Evolutionary conservation across 1,139 yeast genomes (phyloP).

Genomic region (Debaryomyces fabryi): DNA sequence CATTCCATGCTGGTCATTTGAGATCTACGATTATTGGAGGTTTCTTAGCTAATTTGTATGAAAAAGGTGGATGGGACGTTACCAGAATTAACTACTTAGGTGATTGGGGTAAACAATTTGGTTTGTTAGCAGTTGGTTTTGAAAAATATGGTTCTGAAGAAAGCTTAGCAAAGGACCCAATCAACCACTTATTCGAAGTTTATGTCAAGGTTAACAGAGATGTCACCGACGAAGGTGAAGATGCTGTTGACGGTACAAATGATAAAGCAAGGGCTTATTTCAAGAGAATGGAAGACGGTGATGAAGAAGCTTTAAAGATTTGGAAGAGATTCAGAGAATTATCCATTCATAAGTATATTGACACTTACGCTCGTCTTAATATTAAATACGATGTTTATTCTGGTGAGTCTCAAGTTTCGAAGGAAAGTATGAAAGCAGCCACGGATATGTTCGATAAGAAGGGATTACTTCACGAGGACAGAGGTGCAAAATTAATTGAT

Average conservation of each 20-base stretch:
- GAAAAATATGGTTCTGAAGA: constrained; percentile 82
- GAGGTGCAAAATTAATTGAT: constrained; percentile 90
- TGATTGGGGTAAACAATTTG: constrained; percentile 99
- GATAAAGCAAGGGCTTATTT: constrained; percentile 88
- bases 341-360: constrained; percentile 82
- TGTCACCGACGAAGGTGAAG: constrained; percentile 73
- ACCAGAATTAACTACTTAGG: constrained; percentile 91
- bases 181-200: constrained; percentile 91
- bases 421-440: constrained; percentile 70
- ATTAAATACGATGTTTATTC: constrained; percentile 85
- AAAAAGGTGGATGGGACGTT: constrained; percentile 88
- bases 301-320: constrained; percentile 70
- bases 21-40: constrained; percentile 99
- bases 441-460: constrained; percentile 63
- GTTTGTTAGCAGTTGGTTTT: constrained; percentile 92
- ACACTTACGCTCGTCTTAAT: constrained; percentile 89
- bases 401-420: constrained; percentile 94
- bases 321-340: constrained; percentile 92
- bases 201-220: constrained; percentile 87
- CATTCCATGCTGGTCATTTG: constrained; percentile 99
- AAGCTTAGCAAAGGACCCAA: constrained; percentile 73
- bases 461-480: constrained; percentile 79
- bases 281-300: constrained; percentile 93
- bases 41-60: constrained; percentile 87
- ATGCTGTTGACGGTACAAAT: constrained; percentile 62